Evolutionary conservation across 2,329 filamentous ascomycete genomes (phyloP).

Genomic region (Arthrobotrys entomopaga): DNA sequence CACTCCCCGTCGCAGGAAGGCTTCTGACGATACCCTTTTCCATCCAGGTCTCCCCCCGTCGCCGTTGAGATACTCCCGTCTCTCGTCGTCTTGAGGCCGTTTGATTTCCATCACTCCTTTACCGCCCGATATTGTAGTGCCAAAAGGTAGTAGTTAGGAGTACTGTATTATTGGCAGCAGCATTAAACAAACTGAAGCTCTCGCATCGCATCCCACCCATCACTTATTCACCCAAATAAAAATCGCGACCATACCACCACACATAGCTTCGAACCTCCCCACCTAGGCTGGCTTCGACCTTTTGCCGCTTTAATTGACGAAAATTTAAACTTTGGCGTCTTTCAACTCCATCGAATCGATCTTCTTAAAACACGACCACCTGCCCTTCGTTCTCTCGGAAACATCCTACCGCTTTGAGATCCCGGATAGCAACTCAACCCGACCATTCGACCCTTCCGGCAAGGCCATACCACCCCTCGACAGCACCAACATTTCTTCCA

Average conservation of each 20-base stretch:
- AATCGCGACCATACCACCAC: constrained; percentile 11
- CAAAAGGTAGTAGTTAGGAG: too few relatives aligned
- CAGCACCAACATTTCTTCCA: neutral
- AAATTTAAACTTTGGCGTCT: constrained; percentile 12
- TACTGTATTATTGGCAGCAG: too few relatives aligned
- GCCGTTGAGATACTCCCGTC: too few relatives aligned
- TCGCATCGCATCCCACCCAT: neutral
- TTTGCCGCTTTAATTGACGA: neutral
- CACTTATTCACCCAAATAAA: neutral
- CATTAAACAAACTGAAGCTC: neutral
- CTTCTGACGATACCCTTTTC: too few relatives aligned
- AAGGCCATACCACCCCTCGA: constrained; percentile 36
- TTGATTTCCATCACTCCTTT: too few relatives aligned
- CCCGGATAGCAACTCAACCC: constrained; percentile 48
- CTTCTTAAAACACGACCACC: constrained; percentile 18
- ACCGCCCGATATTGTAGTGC: too few relatives aligned
- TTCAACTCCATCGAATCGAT: constrained; percentile 16
- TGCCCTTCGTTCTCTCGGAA: constrained; percentile 12
- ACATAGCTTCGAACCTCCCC: constrained; percentile 15
- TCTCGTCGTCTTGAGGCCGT: too few relatives aligned
- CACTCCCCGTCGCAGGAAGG: too few relatives aligned
- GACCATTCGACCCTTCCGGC: constrained; percentile 36
- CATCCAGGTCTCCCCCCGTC: too few relatives aligned
- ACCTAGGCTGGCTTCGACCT: constrained; percentile 7
- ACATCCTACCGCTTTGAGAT: constrained; percentile 14